phyloP scores from a whole-genome alignment of 2,329 filamentous ascomycete species.

The Aspergillus viridinutans region DNA sequence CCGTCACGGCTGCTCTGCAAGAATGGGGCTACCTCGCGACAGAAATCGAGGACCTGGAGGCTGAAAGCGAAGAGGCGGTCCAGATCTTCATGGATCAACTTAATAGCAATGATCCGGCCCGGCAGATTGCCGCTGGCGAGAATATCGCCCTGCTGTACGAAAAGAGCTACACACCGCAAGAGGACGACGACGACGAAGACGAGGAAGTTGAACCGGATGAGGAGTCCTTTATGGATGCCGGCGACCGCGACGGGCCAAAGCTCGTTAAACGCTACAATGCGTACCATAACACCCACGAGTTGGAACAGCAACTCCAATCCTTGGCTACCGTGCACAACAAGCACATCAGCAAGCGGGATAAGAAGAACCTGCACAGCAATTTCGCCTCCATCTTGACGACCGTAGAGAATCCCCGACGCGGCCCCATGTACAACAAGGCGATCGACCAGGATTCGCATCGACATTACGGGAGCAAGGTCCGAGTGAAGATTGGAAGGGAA shows the following conservation, averaged over 20 bases:
- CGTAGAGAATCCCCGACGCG: constrained; percentile 62
- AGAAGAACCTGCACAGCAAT: constrained; percentile 61
- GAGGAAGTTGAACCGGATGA: constrained; percentile 42
- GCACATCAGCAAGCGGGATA: constrained; percentile 62
- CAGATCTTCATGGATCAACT: constrained; percentile 84
- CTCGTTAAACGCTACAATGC: constrained; percentile 63
- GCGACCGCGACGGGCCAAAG: constrained; percentile 38
- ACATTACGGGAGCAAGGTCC: constrained; percentile 59
- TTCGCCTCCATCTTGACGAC: constrained; percentile 64
- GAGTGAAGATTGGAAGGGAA: constrained; percentile 53
- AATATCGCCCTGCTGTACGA: constrained; percentile 83
- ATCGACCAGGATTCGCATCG: constrained; percentile 57
- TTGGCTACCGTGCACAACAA: constrained; percentile 59
- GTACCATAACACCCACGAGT: constrained; percentile 60
- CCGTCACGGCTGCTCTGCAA: constrained; percentile 70
- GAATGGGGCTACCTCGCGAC: constrained; percentile 79
- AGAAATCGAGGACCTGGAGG: constrained; percentile 69
- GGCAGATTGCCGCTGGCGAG: constrained; percentile 73
- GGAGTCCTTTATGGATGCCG: constrained; percentile 29
- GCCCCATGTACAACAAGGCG: constrained; percentile 63
- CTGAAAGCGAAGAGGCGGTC: constrained; percentile 66
- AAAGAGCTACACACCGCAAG: constrained; percentile 58
- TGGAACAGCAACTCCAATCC: constrained; percentile 56
- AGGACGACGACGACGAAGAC: constrained; percentile 53
- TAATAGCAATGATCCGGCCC: constrained; percentile 65